These are phyloP conservation scores for Hypoxylon fuscum DNA, from an alignment of 495 filamentous ascomycete genomes.

Conservation along the genomic window DNA sequence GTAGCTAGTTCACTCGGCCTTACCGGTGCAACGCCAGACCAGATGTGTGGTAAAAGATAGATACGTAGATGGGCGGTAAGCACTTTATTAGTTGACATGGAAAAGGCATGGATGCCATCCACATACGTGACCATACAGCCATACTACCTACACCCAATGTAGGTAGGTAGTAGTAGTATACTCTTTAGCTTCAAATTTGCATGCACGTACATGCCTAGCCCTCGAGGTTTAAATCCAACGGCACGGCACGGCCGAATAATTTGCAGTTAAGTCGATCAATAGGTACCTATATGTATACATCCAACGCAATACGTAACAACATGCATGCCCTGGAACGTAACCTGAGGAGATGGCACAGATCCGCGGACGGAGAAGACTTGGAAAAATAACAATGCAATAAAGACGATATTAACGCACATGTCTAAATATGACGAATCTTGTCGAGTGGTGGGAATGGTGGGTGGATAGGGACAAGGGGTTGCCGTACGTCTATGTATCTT, in stretches of 20 bases:
- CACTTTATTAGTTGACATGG: constrained; percentile 9
- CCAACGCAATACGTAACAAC: too few relatives aligned
- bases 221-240: constrained; percentile 41
- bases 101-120: background rate
- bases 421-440: constrained; percentile 23
- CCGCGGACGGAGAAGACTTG: constrained; percentile 14
- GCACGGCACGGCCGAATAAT: constrained; percentile 38
- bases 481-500: background rate
- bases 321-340: constrained; percentile 26
- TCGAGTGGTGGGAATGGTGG: constrained; percentile 7
- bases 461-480: constrained; percentile 24
- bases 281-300: constrained; percentile 1
- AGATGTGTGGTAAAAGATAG: constrained; percentile 11
- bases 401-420: constrained; percentile 25
- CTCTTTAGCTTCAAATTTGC: constrained; percentile 7
- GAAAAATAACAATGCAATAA: constrained; percentile 19
- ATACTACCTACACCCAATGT: background rate
- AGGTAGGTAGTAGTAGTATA: too few relatives aligned
- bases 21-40: constrained; percentile 34
- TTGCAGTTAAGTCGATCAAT: constrained; percentile 15
- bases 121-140: too few relatives aligned
- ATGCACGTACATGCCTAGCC: constrained; percentile 21
- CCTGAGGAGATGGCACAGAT: constrained; percentile 21
- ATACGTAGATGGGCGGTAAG: constrained; percentile 23
- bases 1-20: constrained; percentile 27